These are phyloP conservation scores for Trichoderma sp. DNA, from an alignment of 2,329 filamentous ascomycete species.

Conservation along the genomic window DNA sequence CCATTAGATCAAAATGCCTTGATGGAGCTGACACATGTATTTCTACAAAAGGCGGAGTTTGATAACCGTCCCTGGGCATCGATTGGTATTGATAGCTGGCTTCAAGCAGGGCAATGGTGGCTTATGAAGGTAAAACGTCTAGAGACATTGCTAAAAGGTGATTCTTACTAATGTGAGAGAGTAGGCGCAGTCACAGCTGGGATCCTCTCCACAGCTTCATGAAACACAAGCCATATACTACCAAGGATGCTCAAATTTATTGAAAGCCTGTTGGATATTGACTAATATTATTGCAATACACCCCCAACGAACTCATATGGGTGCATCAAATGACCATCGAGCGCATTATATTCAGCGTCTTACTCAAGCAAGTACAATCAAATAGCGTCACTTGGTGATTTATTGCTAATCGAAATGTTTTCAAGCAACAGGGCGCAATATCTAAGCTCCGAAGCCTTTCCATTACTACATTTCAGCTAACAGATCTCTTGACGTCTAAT, in stretches of 20 bases:
- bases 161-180: no score
- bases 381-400: no score
- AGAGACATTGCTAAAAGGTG: no score
- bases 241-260: not conserved
- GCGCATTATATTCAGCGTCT: not conserved
- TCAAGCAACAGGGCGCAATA: not conserved
- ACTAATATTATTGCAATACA: not conserved
- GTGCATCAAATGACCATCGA: not conserved
- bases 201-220: rapidly evolving
- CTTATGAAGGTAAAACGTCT: not conserved
- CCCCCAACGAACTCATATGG: not conserved
- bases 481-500: not conserved
- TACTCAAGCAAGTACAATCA: not conserved
- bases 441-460: not conserved
- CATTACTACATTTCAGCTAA: rapidly evolving
- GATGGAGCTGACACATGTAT: not conserved
- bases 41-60: not conserved
- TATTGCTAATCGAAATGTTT: no score
- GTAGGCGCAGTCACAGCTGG: not conserved
- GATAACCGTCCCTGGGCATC: not conserved
- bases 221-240: not conserved
- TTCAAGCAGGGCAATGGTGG: not conserved
- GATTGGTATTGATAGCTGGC: not conserved
- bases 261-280: not conserved
- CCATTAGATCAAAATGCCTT: not conserved